phyloP scores from a whole-genome alignment of 2,329 filamentous ascomycete species.

The Coniochaeta ligniaria region DNA sequence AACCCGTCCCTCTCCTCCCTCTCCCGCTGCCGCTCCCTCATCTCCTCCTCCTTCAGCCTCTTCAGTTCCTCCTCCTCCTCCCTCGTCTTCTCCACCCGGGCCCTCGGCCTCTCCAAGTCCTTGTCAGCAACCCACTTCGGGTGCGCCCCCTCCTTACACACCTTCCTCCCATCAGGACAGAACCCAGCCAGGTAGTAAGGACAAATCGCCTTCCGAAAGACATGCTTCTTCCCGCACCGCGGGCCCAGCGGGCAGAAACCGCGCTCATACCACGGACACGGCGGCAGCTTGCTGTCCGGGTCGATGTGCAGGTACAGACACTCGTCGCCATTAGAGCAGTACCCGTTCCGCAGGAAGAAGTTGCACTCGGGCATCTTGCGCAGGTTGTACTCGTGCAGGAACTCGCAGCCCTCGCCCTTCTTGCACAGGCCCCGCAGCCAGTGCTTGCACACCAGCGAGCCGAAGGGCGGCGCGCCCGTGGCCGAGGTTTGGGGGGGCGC shows the following conservation, averaged over 20 bases:
- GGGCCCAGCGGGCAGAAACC: conserved; percentile 93
- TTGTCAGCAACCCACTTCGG: conserved; percentile 61
- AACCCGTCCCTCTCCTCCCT: conserved; percentile 15
- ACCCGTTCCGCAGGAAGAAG: conserved; percentile 87
- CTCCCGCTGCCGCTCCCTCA: conserved; percentile 36
- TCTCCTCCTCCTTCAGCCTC: conserved; percentile 38
- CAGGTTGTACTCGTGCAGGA: conserved; percentile 96
- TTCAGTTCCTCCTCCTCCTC: conserved; percentile 52
- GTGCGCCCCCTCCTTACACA: conserved; percentile 75
- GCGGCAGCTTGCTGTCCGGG: conserved; percentile 68
- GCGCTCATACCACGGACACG: conserved; percentile 86
- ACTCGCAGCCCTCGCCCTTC: conserved; percentile 94
- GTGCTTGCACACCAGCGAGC: conserved; percentile 94
- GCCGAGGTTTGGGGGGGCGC: conserved; percentile 12
- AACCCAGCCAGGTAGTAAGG: conserved; percentile 87
- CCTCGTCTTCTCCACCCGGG: conserved; percentile 52
- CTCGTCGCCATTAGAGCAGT: conserved; percentile 95
- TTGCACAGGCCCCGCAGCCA: conserved; percentile 97
- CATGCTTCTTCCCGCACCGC: conserved; percentile 80
- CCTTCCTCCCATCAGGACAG: conserved; percentile 68
- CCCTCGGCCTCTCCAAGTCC: conserved; percentile 67
- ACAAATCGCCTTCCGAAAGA: conserved; percentile 69
- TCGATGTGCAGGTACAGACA: conserved; percentile 90
- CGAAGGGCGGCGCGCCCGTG: conserved; percentile 43
- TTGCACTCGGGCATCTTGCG: conserved; percentile 98